Conservation (phyloP, 371 early-diverging fungal genomes). For the Chytridium lagenaria region DNA sequence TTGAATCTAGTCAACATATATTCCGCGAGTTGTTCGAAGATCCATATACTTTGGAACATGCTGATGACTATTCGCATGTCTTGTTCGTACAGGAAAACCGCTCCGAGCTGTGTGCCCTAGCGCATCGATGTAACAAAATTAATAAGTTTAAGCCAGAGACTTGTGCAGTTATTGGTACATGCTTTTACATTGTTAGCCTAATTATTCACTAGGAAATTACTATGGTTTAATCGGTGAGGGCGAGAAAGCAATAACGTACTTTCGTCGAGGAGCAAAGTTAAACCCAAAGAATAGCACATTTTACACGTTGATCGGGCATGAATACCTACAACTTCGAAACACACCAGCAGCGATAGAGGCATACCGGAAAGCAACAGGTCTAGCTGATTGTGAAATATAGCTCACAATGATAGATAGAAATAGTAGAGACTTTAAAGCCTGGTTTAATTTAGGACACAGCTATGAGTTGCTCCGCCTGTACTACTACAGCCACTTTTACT, state of each 20-base stretch:
- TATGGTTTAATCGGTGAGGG: constrained; percentile 80
- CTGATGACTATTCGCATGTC: constrained; percentile 90
- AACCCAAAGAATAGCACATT: constrained; percentile 78
- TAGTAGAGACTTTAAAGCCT: constrained; percentile 87
- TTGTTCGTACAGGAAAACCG: constrained; percentile 80
- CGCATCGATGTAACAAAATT: constrained; percentile 72
- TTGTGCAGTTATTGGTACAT: constrained; percentile 55
- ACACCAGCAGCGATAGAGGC: constrained; percentile 87
- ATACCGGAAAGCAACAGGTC: constrained; percentile 83
- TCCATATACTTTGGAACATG: constrained; percentile 81
- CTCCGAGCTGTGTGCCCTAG: constrained; percentile 77
- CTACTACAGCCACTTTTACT: constrained; percentile 85
- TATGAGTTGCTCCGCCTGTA: constrained; percentile 85
- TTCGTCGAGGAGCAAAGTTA: constrained; percentile 82
- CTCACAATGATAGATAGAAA: constrained; percentile 69
- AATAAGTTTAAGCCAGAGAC: constrained; percentile 91
- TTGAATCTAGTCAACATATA: too few relatives aligned
- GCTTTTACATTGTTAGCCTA: constrained; percentile 12
- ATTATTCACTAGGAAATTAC: constrained; percentile 77
- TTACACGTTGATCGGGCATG: constrained; percentile 96
- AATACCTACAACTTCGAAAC: constrained; percentile 91
- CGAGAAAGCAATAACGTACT: constrained; percentile 86
- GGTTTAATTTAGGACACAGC: constrained; percentile 92
- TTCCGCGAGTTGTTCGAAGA: constrained; percentile 87
- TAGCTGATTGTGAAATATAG: constrained; percentile 7